A percentile compares a stretch with the other conserved stretches of the same genome.
Evolutionary conservation across 192 early-diverging fungal genomes (phyloP).

Genomic region (Linnemannia schmuckeri): DNA sequence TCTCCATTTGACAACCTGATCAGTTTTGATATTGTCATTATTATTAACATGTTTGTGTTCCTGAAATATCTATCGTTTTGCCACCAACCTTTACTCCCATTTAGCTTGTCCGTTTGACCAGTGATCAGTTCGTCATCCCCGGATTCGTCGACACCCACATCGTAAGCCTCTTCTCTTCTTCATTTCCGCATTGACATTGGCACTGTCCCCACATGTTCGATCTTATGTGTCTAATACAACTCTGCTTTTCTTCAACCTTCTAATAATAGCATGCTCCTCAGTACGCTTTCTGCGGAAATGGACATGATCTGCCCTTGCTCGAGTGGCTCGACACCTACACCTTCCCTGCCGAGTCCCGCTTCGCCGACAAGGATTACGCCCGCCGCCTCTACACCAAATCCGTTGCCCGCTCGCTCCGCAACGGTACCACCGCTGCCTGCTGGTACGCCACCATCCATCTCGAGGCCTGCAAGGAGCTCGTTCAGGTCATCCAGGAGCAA

Average conservation of each 20-base stretch:
- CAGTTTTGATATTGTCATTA: conserved; percentile 42
- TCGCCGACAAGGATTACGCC: conserved; percentile 78
- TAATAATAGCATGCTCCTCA: conserved; percentile 86
- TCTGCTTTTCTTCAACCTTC: background rate
- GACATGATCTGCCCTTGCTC: conserved; percentile 90
- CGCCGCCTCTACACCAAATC: conserved; percentile 73
- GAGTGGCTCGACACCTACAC: conserved; percentile 93
- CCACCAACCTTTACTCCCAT: conserved; percentile 4
- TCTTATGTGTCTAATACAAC: background rate
- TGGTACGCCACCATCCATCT: conserved; percentile 95
- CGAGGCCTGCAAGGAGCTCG: conserved; percentile 79
- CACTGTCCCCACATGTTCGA: background rate
- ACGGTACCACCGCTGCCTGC: conserved; percentile 92
- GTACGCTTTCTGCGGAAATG: conserved; percentile 89
- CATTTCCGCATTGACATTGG: background rate
- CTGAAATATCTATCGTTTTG: background rate
- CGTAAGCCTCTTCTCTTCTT: conserved; percentile 52
- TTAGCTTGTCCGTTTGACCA: conserved; percentile 48
- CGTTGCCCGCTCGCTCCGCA: conserved; percentile 76
- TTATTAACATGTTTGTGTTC: background rate
- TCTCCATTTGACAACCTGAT: background rate
- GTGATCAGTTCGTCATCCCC: conserved; percentile 85
- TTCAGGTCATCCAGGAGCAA: conserved; percentile 75
- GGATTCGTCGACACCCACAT: conserved; percentile 96
- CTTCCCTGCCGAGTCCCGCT: conserved; percentile 87